Conservation (phyloP, 1,139 yeast genomes). For the Suhomyces choctaworum region DNA sequence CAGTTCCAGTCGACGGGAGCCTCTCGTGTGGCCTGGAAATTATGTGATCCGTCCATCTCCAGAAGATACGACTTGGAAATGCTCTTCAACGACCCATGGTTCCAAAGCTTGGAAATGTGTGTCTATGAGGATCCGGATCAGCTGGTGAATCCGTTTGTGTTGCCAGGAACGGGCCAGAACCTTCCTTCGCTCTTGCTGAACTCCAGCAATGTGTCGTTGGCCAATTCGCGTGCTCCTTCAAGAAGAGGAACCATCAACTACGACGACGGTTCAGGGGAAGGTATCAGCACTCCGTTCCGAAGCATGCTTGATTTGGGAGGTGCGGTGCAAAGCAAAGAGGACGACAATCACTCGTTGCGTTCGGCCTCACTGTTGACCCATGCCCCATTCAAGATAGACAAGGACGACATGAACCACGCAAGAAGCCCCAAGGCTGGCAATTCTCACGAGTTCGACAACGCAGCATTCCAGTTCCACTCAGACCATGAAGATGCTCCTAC, state of each 20-base stretch:
- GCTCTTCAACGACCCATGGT: slow-evolving; percentile 66
- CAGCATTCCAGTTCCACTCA: slow-evolving; percentile 2
- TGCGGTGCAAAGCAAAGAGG: slow-evolving; percentile 10
- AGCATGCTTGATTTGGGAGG: slow-evolving; percentile 42
- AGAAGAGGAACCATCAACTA: slow-evolving; percentile 34
- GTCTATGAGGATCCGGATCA: slow-evolving; percentile 54
- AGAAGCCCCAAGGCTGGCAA: slow-evolving; percentile 2
- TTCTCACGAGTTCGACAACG: slow-evolving; percentile 2
- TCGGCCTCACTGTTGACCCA: slow-evolving; percentile 33
- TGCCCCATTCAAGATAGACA: slow-evolving; percentile 15
- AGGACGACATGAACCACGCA: slow-evolving; percentile 6
- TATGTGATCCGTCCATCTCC: slow-evolving; percentile 61
- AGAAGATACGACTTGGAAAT: slow-evolving; percentile 56
- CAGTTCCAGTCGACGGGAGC: slow-evolving; percentile 60
- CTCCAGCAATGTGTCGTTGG: slow-evolving; percentile 22
- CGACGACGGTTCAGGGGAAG: slow-evolving; percentile 8
- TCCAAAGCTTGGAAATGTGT: slow-evolving; percentile 60
- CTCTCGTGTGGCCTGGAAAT: slow-evolving; percentile 71
- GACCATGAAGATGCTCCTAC: slow-evolving; percentile 2
- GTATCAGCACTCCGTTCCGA: slow-evolving; percentile 31
- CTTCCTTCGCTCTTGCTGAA: neutral
- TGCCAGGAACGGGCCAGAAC: slow-evolving; percentile 24
- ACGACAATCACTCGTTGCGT: slow-evolving; percentile 24
- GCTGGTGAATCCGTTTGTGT: slow-evolving; percentile 40
- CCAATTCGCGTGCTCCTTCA: slow-evolving; percentile 36